phyloP scores from a whole-genome alignment of 148 eudicot genomes.

The Chenopodium suecicum region DNA sequence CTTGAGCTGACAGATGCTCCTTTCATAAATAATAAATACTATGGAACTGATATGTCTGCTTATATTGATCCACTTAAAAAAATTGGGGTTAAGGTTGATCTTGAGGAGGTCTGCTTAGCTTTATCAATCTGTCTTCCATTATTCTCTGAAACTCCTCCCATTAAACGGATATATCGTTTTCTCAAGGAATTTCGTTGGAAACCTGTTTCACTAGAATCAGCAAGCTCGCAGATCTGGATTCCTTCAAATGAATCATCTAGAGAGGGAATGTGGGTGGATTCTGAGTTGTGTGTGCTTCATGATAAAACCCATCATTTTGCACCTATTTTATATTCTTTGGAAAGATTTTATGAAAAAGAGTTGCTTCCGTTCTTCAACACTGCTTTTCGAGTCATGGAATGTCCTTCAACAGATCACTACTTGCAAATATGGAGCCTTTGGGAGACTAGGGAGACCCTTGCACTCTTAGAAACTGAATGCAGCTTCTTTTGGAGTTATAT shows the following conservation, averaged over 20 bases:
- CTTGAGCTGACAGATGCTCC: constrained; percentile 29
- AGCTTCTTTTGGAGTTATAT: constrained; percentile 23
- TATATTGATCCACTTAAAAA: constrained; percentile 10
- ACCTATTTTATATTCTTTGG: constrained; percentile 22
- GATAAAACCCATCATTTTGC: constrained; percentile 18
- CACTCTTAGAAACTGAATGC: constrained; percentile 16
- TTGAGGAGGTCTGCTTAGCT: constrained; percentile 20
- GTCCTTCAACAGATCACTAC: constrained; percentile 20
- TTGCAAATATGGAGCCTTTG: constrained; percentile 27
- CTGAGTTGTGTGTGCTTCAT: constrained; percentile 18
- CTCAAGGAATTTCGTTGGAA: constrained; percentile 26
- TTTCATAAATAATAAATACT: constrained; percentile 24
- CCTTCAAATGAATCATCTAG: not conserved
- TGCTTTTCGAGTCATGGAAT: constrained; percentile 21
- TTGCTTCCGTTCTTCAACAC: constrained; percentile 20
- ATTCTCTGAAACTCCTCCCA: constrained; percentile 21
- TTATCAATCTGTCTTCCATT: constrained; percentile 19
- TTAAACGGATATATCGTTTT: constrained; percentile 22
- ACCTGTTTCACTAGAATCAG: constrained; percentile 4
- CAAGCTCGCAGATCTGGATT: constrained; percentile 20
- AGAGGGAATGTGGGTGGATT: constrained; percentile 29
- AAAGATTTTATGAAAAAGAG: constrained; percentile 20
- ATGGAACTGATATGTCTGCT: constrained; percentile 24
- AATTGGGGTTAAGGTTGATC: constrained; percentile 30
- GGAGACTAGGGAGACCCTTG: constrained; percentile 14